Evolutionary conservation across 2,329 filamentous ascomycete species (phyloP), one percentile per base, ranked within the genome.

Genomic region (Xylariaceae sp.): DNA sequence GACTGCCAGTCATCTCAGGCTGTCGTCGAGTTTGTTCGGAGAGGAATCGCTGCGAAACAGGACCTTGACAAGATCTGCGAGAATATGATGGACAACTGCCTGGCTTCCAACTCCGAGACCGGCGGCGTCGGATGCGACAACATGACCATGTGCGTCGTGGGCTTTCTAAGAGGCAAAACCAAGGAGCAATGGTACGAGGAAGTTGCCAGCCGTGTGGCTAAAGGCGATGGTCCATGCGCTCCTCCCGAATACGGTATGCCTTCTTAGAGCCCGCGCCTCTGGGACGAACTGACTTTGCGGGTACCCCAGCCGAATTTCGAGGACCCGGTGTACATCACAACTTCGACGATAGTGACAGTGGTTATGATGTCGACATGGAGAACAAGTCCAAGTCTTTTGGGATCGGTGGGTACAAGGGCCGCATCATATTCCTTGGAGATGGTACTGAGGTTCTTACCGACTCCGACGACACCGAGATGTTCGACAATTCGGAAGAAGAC

Each of bases 51-150:
- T 31, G 89, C 89, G 32, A 94, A 94, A 70, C 92, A 98, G 65
- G 84, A 93, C 31, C 75, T 98, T 32, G 80, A 89, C 36, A 84
- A 85, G 59, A 96, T 98, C 53, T 96, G 90, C 62, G 92, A 98
- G 66, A 98, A 98, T 68, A 94, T 98, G 87, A 98, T 98, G 92
- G 90, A 98, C 70, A 98, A 96, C 68, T 98, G 92, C 59, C 72
- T 98, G 46, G 89, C 92, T 25, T 94, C 89, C 41, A 96, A 94
- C 74, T 94, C 89, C 47, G 92, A 98, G 65, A 95, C 90, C 19
- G 92, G 92, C 35, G 92, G 92, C 44, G 90, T 98, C 42, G 92
- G 92, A 42, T 98, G 92, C 61, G 92, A 98, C 69, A 98, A 98
- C 71, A 98, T 98, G 92, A 98, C 92, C 49, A 96, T 98, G 83